These are phyloP conservation scores for Tulasnella sp. DNA, from an alignment of 768 basidiomycete genomes.

Conservation along the genomic window DNA sequence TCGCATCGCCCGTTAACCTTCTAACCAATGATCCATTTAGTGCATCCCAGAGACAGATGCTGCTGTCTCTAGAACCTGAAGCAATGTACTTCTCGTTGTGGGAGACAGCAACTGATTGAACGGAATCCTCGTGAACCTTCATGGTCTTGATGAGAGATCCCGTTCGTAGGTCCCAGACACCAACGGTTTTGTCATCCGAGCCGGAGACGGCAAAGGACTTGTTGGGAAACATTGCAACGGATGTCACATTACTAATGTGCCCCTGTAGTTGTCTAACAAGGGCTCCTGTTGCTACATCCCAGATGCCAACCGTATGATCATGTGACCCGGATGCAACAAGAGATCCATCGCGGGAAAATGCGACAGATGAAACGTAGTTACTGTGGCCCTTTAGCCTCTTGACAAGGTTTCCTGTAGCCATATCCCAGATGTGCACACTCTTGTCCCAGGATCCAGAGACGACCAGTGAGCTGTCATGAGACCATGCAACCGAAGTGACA, in stretches of 20 bases:
- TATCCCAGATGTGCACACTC: conserved; percentile 14
- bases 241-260: neutral
- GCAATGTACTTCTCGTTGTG: conserved; percentile 6
- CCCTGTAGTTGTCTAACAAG: neutral
- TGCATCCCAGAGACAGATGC: conserved; percentile 9
- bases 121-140: no score
- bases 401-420: no score
- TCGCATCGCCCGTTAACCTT: neutral
- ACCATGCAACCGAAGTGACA: no score
- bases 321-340: conserved; percentile 7
- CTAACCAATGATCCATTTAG: neutral
- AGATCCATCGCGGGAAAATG: conserved; percentile 12
- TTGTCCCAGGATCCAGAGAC: conserved; percentile 14
- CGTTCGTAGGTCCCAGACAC: no score
- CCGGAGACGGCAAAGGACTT: neutral
- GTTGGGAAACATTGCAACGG: conserved; percentile 12
- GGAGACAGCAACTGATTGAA: conserved; percentile 7
- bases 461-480: no score
- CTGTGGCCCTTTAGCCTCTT: neutral
- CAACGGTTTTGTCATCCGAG: conserved; percentile 12
- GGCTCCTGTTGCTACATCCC: conserved; percentile 5
- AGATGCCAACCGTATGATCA: conserved; percentile 7
- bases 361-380: conserved; percentile 4
- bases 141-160: no score
- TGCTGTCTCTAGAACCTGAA: conserved; percentile 3